phyloP scores from a whole-genome alignment of 164 flowering plant species.

The Akebia trifoliata region DNA sequence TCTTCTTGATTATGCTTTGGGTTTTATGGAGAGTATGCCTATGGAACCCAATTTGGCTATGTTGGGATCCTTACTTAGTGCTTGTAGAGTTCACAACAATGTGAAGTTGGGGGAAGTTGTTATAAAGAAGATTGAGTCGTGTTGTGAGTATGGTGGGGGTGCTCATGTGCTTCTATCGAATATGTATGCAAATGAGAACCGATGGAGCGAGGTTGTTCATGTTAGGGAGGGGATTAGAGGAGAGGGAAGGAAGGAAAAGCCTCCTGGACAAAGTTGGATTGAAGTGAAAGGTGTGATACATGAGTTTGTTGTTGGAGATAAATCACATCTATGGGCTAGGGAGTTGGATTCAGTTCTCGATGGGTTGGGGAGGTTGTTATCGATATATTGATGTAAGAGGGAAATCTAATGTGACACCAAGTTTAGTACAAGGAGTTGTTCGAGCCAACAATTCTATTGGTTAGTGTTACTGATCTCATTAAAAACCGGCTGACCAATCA shows the following conservation, averaged over 20 bases:
- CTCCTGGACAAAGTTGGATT: slow-evolving; percentile 14
- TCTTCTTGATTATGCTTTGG: slow-evolving; percentile 7
- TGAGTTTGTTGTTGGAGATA: slow-evolving; percentile 12
- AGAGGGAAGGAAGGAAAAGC: slow-evolving; percentile 5
- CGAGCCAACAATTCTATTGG: too few species aligned
- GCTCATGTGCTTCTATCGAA: slow-evolving; percentile 13
- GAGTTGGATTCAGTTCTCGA: slow-evolving; percentile 6
- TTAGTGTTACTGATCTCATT: too few species aligned
- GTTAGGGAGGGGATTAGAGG: slow-evolving; percentile 1
- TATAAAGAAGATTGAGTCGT: slow-evolving; percentile 9
- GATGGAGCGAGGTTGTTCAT: slow-evolving; percentile 7
- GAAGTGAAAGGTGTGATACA: slow-evolving; percentile 11
- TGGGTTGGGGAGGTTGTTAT: slow-evolving; percentile 3
- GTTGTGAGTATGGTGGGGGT: slow-evolving; percentile 11
- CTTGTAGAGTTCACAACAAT: slow-evolving; percentile 14
- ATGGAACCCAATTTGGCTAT: slow-evolving; percentile 14
- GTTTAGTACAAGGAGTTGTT: too few species aligned
- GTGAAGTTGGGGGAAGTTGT: slow-evolving; percentile 13
- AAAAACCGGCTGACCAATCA: too few species aligned
- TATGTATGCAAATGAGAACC: slow-evolving; percentile 10
- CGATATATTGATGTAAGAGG: neutral
- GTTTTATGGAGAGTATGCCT: slow-evolving; percentile 10
- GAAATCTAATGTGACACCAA: neutral
- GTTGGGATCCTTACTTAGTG: slow-evolving; percentile 13
- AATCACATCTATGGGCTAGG: neutral